Percentiles rank a stretch among this genome's conserved stretches.
Evolutionary conservation across 192 early-diverging fungal species (phyloP).

Genomic region (Bifiguratus adelaidae): DNA sequence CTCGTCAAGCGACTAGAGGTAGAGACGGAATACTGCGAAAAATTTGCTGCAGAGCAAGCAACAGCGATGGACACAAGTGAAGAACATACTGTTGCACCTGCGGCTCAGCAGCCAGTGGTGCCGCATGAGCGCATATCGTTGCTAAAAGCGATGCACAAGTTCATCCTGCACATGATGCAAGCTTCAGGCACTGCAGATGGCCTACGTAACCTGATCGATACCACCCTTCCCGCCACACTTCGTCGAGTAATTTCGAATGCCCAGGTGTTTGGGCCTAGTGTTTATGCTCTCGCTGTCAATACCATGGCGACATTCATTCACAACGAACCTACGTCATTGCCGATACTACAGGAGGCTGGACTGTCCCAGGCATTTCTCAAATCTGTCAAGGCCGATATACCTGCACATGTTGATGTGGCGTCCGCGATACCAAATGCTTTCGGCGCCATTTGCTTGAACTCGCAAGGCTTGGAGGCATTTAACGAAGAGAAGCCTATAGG

Average conservation of each 20-base stretch:
- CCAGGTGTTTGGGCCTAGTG: conserved; percentile 66
- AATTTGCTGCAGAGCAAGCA: not conserved
- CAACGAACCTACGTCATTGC: conserved; percentile 92
- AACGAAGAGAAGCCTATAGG: conserved; percentile 55
- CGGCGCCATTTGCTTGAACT: conserved; percentile 93
- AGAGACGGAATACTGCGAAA: not conserved
- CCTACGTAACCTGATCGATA: conserved; percentile 91
- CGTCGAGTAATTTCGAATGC: conserved; percentile 62
- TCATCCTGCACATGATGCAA: conserved; percentile 90
- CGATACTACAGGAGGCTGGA: conserved; percentile 88
- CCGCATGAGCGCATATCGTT: conserved; percentile 65
- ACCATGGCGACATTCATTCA: conserved; percentile 94
- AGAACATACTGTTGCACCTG: no score
- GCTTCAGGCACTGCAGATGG: conserved; percentile 83
- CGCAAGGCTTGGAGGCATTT: conserved; percentile 76
- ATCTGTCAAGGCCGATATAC: conserved; percentile 56
- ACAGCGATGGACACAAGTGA: not conserved
- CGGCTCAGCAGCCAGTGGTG: conserved; percentile 25
- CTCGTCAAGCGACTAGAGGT: conserved; percentile 75
- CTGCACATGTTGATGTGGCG: conserved; percentile 72
- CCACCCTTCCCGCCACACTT: conserved; percentile 66
- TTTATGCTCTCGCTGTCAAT: conserved; percentile 81
- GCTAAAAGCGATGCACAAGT: conserved; percentile 84
- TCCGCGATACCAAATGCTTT: conserved; percentile 83
- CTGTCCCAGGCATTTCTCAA: conserved; percentile 78